Base-by-base conservation (phyloP, 495 filamentous ascomycete genomes). In the Hypoxylon lenormandii region DNA sequence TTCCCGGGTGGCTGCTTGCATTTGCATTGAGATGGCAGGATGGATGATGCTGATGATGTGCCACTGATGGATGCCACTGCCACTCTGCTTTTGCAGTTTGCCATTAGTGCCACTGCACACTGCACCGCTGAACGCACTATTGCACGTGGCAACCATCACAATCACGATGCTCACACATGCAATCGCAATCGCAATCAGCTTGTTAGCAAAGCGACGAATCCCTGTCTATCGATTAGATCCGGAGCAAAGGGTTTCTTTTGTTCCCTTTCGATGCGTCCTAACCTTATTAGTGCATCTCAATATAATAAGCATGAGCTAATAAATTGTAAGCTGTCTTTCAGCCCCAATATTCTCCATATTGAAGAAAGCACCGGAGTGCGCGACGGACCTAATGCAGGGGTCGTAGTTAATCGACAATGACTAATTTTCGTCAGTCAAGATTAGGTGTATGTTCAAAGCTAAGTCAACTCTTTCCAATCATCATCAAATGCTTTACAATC, bases 241-340 rank as follows among this genome's bases (percentile, higher is more conserved):
- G 36, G 23, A 51, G 30, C 21, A 16, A 6, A 3, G 38, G 38
- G 38, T 15, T 42, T 16, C 12, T 15, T 42, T 42, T 13, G 15
- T 42, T 42, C 2, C 8, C 13, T n/a, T 42, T 42, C 15, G 15
- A n/a, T n/a, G 38, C 38, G 15, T 33, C 30, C 30, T 33, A 33
- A 33, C 30, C 6, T 33, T 33, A 33, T 33, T 33, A 33, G 30
- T 33, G 30, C 30, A 42, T 42, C 38, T 13, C 38, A 42, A 16
- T 54, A 43, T 54, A 43, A 67, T 72, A 65, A 72, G 69, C 69
- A 64, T 64, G 60, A 59, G 36, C 63, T 65, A 60, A 60, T 58
- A 4, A 13, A 54, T 48, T 51, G 68, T 71, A 63, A 71, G 52
- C 47, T n/a, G 57, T 26, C n/a, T 26, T 8, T 26, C n/a, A 45